phyloP scores from a whole-genome alignment of 345 rosid species.

The Isatis tinctoria region DNA sequence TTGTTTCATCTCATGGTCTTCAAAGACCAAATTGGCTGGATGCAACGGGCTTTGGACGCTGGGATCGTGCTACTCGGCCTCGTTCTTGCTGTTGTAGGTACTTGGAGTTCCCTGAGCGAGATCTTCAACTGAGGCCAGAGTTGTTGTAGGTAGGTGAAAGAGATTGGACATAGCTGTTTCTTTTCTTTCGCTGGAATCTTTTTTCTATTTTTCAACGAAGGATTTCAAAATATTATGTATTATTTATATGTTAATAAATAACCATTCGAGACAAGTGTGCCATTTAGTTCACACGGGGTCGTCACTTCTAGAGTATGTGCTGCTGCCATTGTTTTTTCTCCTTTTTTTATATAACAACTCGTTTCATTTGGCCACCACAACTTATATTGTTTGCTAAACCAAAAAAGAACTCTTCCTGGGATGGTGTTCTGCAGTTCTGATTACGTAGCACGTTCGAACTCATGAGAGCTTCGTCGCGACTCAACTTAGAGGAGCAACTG shows the following conservation, averaged over 20 bases:
- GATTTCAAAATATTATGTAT: neutral
- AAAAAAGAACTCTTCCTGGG: neutral
- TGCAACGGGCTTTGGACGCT: constrained; percentile 37
- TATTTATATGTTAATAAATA: neutral
- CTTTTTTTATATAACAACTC: neutral
- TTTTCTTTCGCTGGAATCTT: constrained; percentile 7
- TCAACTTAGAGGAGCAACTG: constrained; percentile 3
- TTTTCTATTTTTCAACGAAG: neutral
- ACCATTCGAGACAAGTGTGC: neutral
- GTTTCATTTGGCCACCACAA: constrained; percentile 1
- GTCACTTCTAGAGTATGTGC: too few species aligned
- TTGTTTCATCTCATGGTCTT: constrained; percentile 68
- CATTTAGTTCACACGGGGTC: neutral
- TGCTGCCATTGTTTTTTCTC: too few species aligned
- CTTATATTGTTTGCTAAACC: neutral
- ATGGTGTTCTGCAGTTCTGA: neutral
- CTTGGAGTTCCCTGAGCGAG: constrained; percentile 62
- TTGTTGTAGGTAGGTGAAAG: neutral
- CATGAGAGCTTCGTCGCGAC: constrained; percentile 9
- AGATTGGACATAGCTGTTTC: neutral
- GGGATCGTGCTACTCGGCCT: constrained; percentile 51
- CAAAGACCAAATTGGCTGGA: constrained; percentile 64
- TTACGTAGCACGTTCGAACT: constrained; percentile 13
- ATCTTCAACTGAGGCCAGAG: constrained; percentile 33
- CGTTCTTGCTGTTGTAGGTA: constrained; percentile 60